Evolutionary conservation across 345 rosid species (phyloP), one percentile per base, ranked within the genome.

Genomic region (Rhodamnia argentea): DNA sequence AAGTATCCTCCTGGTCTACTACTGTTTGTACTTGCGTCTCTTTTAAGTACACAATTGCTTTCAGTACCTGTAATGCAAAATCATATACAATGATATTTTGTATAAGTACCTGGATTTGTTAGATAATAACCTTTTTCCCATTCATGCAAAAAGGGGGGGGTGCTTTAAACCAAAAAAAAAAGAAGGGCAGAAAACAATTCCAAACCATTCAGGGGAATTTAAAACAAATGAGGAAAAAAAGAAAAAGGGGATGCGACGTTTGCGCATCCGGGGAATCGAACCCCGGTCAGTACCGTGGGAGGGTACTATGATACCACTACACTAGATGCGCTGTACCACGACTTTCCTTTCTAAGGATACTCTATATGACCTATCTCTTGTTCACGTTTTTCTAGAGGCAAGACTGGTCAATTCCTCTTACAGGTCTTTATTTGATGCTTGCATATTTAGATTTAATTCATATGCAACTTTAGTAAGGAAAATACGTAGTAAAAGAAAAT

Each of bases 221-320:
- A 6, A 16, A 9, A 3, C 3, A 22, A 50, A 50, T 11, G 23
- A 8, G 51, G 51, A 3, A 2, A 29, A 7, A 26, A 7, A 0
- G 16, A 4, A 50, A 83, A 11, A 18, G 0, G 4, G 10, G n/a
- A 10, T 20, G 10, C 1, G 7, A 22, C 4, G 1, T 4, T 5
- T 78, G 87, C 89, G 85, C 83, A 64, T 85, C 86, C 88, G 82
- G 86, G 87, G 87, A 88, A 88, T 85, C 88, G 83, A 85, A 60
- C 89, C 87, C 78, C 76, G 89, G 88, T 82, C 86, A 85, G 87
- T 86, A 86, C 85, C 88, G 83, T 85, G 87, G 90, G 87, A 86
- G 88, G 86, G 83, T 86, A 86, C 87, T 87, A 85, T 87, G 88
- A 85, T 84, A 60, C 88, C 86, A 86, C 88, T 88, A 62, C 88